Evolutionary conservation across 1,139 yeast genomes (phyloP).

Genomic region (Blastobotrys raffinosifermentans): DNA sequence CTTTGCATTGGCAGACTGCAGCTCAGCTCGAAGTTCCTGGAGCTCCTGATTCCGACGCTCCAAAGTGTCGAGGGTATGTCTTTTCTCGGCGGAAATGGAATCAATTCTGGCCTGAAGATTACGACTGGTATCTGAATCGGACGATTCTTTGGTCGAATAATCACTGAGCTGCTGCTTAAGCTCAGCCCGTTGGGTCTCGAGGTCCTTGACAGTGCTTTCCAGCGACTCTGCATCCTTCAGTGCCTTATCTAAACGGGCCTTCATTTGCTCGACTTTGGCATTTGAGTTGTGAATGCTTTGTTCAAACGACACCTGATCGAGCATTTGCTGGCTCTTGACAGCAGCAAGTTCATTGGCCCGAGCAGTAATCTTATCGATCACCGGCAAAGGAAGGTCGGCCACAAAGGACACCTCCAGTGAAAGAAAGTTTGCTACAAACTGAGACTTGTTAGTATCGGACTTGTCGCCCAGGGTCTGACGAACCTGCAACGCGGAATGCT

Average conservation of each 20-base stretch:
- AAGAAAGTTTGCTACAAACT: conserved; percentile 31
- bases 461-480: conserved; percentile 1
- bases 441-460: conserved; percentile 9
- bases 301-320: conserved; percentile 46
- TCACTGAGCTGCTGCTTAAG: conserved; percentile 30
- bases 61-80: conserved; percentile 37
- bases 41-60: conserved; percentile 45
- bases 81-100: conserved; percentile 33
- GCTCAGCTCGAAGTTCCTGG: conserved; percentile 45
- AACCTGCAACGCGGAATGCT: not conserved
- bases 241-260: conserved; percentile 29
- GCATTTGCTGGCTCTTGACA: conserved; percentile 46
- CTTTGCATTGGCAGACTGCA: conserved; percentile 44
- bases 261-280: conserved; percentile 33
- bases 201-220: conserved; percentile 27
- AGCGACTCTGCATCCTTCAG: conserved; percentile 31
- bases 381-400: conserved; percentile 21
- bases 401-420: conserved; percentile 21
- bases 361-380: conserved; percentile 35
- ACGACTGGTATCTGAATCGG: conserved; percentile 16
- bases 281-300: conserved; percentile 41
- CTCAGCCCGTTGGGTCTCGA: conserved; percentile 29
- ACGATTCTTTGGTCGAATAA: conserved; percentile 27
- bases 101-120: conserved; percentile 21
- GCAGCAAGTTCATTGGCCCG: conserved; percentile 46